Evolutionary conservation across 139 green algal species (phyloP).

Genomic region (Picochlorum sp.): DNA sequence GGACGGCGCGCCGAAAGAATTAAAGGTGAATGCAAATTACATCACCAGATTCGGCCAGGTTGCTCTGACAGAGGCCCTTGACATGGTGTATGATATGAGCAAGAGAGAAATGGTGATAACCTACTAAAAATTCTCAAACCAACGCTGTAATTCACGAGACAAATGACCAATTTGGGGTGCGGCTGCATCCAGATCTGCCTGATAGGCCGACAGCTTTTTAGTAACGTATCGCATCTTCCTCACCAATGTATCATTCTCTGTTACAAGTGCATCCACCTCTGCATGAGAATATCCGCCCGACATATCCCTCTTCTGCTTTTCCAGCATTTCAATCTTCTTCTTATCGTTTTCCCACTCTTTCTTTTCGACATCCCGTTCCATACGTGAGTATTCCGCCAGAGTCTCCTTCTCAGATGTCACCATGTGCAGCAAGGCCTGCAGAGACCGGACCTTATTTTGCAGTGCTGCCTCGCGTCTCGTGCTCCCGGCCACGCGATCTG

Average conservation of each 20-base stretch:
- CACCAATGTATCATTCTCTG: background rate
- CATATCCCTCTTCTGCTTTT: background rate
- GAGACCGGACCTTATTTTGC: too few species aligned
- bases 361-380: background rate
- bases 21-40: constrained; percentile 92
- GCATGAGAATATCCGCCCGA: background rate
- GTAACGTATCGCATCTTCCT: constrained; percentile 1
- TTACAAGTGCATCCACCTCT: background rate
- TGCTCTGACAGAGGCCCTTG: constrained; percentile 84
- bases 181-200: background rate
- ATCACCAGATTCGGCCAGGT: constrained; percentile 88
- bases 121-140: background rate
- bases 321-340: constrained; percentile 1
- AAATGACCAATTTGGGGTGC: background rate
- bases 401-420: background rate
- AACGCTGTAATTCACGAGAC: background rate
- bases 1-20: constrained; percentile 58
- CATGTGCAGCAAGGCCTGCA: background rate
- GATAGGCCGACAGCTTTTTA: background rate
- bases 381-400: background rate
- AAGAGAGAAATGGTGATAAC: constrained; percentile 45
- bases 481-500: too few species aligned
- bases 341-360: background rate
- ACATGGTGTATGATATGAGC: constrained; percentile 91
- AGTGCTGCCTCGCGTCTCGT: too few species aligned